Base-by-base conservation (phyloP, 2,329 filamentous ascomycete species). In the Talaromyces sp. region DNA sequence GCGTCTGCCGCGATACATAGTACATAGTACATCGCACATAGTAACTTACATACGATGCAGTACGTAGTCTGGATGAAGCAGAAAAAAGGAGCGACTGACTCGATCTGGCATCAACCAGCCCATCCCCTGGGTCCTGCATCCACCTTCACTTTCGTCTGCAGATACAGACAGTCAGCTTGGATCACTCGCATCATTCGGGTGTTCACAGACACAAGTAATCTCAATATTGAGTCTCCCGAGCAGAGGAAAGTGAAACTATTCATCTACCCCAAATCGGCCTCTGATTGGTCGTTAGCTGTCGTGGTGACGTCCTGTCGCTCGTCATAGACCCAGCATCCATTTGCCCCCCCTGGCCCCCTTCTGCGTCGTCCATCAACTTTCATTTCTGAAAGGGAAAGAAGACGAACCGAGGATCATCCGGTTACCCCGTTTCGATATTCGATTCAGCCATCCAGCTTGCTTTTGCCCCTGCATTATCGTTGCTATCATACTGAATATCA, bases 311-410 rank as follows among this genome's bases (percentile, higher is more conserved):
- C 39, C 39, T 44, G 14, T 16, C 25, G 14, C 44, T 63, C 61
- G 61, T 63, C 61, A 63, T 63, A 40, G 61, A 55, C 61, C 50
- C 31, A 35, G 48, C 48, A 4, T 2, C 54, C 54, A 21, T 40
- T 52, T n/a, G 12, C 44, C 58, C 21, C n/a, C 40, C 35, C 16
- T n/a, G 12, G n/a, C n/a, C 25, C 48, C 28, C 39, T 35, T 42
- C 23, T 14, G 23, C 21, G 14, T 21, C 48, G 21, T 60, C 58
- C 28, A 37, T 8, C 48, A 52, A 31, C 25, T 52, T 48, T 46
- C 28, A 52, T 33, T 52, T 33, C 28, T 52, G 14, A 28, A 16
- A 28, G 9, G n/a, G n/a, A n/a, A n/a, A n/a, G n/a, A n/a, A n/a
- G n/a, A n/a, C 50, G 50, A 37, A 23, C 50, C 50, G 18, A 37